A percentile compares a stretch with the other conserved stretches of the same genome.
Conservation (phyloP, 805 yeast genomes). For the Kuraishia hungarica region DNA sequence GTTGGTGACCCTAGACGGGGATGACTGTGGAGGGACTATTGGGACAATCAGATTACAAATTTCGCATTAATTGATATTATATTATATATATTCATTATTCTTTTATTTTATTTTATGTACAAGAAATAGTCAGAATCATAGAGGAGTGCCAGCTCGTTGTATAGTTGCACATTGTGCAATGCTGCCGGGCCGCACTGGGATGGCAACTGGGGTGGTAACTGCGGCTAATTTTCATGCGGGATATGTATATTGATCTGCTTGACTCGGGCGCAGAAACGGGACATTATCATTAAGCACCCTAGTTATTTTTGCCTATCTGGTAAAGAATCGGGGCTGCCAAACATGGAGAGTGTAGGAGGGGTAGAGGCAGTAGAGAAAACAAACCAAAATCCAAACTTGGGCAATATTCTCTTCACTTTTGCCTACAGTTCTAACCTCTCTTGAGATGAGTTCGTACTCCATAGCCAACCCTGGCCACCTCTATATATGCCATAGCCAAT, state of each 20-base stretch:
- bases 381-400: neutral
- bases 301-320: neutral
- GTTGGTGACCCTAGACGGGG: neutral
- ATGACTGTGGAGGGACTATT: too few relatives aligned
- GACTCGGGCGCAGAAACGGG: neutral
- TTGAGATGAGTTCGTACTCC: conserved; percentile 26
- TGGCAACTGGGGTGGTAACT: neutral
- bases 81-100: too few relatives aligned
- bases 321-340: neutral
- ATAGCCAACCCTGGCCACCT: conserved; percentile 54
- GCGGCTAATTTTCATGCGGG: neutral
- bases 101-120: neutral
- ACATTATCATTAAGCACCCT: neutral
- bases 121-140: neutral
- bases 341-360: neutral
- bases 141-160: neutral
- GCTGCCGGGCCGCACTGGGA: neutral
- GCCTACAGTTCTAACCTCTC: neutral
- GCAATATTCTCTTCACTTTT: too few relatives aligned
- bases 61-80: neutral
- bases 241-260: neutral
- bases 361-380: neutral
- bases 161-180: neutral
- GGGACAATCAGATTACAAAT: too few relatives aligned
- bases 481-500: conserved; percentile 52